These are phyloP conservation scores for Hericium coralloides DNA, from an alignment of 768 basidiomycete species.

Conservation along the genomic window DNA sequence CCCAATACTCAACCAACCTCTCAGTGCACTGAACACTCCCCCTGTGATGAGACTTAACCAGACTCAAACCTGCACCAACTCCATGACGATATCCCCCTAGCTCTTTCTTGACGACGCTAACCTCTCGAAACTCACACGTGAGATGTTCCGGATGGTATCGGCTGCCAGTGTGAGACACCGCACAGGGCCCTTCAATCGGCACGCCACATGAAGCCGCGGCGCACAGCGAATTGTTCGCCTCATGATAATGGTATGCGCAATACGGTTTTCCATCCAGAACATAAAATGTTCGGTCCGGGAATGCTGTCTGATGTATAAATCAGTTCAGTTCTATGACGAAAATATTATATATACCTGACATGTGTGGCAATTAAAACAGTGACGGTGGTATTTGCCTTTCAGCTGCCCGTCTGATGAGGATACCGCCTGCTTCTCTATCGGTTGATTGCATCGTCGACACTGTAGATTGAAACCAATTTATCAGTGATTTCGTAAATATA, in stretches of 20 bases:
- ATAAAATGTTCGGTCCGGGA: slow-evolving; percentile 89
- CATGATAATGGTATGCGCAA: slow-evolving; percentile 90
- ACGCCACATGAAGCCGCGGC: slow-evolving; percentile 68
- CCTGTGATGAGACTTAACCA: slow-evolving; percentile 7
- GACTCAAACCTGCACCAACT: no score
- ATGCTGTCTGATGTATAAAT: slow-evolving; percentile 51
- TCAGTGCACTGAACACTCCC: slow-evolving; percentile 31
- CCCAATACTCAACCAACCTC: slow-evolving; percentile 78
- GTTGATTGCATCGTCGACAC: slow-evolving; percentile 82
- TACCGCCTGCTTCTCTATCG: slow-evolving; percentile 88
- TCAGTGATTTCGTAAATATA: background rate
- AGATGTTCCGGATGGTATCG: slow-evolving; percentile 88
- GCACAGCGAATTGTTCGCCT: slow-evolving; percentile 84
- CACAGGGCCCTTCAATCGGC: slow-evolving; percentile 91
- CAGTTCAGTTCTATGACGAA: background rate
- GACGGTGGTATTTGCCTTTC: slow-evolving; percentile 90
- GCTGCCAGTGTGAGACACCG: slow-evolving; percentile 72
- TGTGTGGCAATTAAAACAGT: slow-evolving; percentile 82
- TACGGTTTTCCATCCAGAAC: slow-evolving; percentile 85
- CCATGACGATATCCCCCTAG: background rate
- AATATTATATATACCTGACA: slow-evolving; percentile 53
- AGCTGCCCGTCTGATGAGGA: slow-evolving; percentile 89
- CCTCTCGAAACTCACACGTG: slow-evolving; percentile 57
- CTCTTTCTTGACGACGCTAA: slow-evolving; percentile 14
- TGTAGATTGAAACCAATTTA: slow-evolving; percentile 21